Conservation (phyloP, 805 yeast genomes). For the Candida nonsorbophila region DNA sequence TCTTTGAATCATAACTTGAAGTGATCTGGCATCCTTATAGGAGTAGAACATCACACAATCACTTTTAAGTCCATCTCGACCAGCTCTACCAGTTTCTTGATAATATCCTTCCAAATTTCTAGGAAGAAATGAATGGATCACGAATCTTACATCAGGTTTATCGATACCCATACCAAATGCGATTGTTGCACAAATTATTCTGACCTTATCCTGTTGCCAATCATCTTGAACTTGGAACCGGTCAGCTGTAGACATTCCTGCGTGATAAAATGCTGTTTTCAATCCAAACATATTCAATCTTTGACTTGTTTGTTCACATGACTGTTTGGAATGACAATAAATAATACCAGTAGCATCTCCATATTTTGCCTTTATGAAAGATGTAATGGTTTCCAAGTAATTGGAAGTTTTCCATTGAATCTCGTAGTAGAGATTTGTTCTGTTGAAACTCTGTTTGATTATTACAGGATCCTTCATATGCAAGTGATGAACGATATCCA, state of each 20-base stretch:
- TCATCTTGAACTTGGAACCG: conserved; percentile 63
- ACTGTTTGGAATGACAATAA: conserved; percentile 84
- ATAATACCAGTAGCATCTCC: conserved; percentile 74
- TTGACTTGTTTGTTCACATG: conserved; percentile 78
- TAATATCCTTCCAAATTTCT: conserved; percentile 92
- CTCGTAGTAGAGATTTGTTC: conserved; percentile 79
- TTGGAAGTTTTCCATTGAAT: conserved; percentile 61
- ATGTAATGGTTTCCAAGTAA: conserved; percentile 52
- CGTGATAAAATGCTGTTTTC: conserved; percentile 78
- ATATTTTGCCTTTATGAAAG: conserved; percentile 48
- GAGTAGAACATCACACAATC: conserved; percentile 80
- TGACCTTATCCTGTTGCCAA: conserved; percentile 74
- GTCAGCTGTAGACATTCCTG: conserved; percentile 84
- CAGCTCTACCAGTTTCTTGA: conserved; percentile 98
- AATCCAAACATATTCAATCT: conserved; percentile 57
- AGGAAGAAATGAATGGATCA: conserved; percentile 83
- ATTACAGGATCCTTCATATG: conserved; percentile 56
- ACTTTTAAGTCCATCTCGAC: conserved; percentile 84
- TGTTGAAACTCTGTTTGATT: conserved; percentile 86
- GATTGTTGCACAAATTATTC: conserved; percentile 91
- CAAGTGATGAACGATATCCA: conserved; percentile 80
- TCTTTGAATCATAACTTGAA: conserved; percentile 71
- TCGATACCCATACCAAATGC: conserved; percentile 99
- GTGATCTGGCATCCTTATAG: conserved; percentile 70
- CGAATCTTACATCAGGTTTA: conserved; percentile 91